Evolutionary conservation across 129 eudicot species (phyloP), one percentile per base, ranked within the genome.

Genomic region (Tagetes patula): DNA sequence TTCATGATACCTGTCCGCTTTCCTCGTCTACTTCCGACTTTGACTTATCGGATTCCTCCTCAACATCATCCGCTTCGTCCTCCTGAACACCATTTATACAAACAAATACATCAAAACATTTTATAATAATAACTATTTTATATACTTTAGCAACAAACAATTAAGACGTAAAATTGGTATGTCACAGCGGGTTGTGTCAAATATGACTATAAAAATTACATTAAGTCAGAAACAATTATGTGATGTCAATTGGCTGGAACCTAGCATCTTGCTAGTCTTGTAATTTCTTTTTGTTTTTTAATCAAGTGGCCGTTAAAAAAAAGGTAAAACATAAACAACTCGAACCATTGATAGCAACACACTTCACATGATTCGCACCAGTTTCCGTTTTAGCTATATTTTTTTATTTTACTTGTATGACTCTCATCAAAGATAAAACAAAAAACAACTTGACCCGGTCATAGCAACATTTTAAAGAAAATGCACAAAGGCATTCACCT

Each of bases 1-100:
- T 20, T 20, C 27, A 20, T 20, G 27, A 20, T 20, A 20, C 97
- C 91, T 91, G 91, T 49, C 83, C 95, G 71, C 97, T 90, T 73
- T 81, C 98, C 66, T 86, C 92, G 0, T 88, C 96, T 36, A 89
- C 85, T 77, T 92, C 97, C 52, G 97, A 89, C 74, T 82, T 84
- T 5, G 97, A 92, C 85, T 61, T 92, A 54, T 92, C 98, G 71
- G 96, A 89, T 52, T 85, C 98, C 47, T 62, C 68, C 42, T 89
- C 98, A 9, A 82, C 96, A 31, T 65, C 97, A 9, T 87, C 98
- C 27, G 83, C 87, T 39, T 73, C 67, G 53, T 84, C 82, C 71
- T 81, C 95, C 96, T 89, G 72, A 27, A 34, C 8, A 41, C 31
- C 62, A 55, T 38, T 70, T 71, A 32, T 78, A 52, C 49, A 63